A percentile compares a stretch with the other conserved stretches of the same genome.
Conservation (phyloP, 441 rosid genomes). For the Euphorbia schlechtendalii region DNA sequence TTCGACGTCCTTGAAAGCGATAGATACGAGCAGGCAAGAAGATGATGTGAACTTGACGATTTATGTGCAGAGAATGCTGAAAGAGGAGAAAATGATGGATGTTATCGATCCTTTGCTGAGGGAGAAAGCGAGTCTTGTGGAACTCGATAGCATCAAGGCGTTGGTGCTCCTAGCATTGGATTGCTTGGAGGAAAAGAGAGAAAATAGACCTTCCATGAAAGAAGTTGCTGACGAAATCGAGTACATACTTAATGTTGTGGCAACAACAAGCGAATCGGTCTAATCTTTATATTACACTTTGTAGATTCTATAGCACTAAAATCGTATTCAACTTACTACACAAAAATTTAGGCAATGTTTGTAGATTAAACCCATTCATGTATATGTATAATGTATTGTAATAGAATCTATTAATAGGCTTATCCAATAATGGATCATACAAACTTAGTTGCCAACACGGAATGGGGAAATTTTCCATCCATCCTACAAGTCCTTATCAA, state of each 20-base stretch:
- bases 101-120: constrained; percentile 31
- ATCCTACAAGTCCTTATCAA: too few species aligned
- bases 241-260: constrained; percentile 30
- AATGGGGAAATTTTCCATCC: too few species aligned
- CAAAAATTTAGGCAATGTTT: too few species aligned
- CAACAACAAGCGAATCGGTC: constrained; percentile 1
- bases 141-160: constrained; percentile 47
- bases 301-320: too few species aligned
- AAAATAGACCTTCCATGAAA: constrained; percentile 56
- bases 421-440: too few species aligned
- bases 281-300: neutral
- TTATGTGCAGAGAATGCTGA: constrained; percentile 33
- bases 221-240: constrained; percentile 45
- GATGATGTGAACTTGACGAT: constrained; percentile 54
- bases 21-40: constrained; percentile 38
- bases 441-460: too few species aligned
- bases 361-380: too few species aligned
- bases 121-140: constrained; percentile 25
- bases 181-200: constrained; percentile 49
- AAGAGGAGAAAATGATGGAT: constrained; percentile 41
- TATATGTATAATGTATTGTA: too few species aligned
- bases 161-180: constrained; percentile 33
- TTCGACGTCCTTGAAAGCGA: constrained; percentile 41
- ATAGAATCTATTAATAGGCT: too few species aligned
- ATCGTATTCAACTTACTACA: too few species aligned